Percentiles rank a stretch among this genome's conserved stretches.
Evolutionary conservation across 179 eudicot genomes (phyloP).

Genomic region (Spinacia oleracea): DNA sequence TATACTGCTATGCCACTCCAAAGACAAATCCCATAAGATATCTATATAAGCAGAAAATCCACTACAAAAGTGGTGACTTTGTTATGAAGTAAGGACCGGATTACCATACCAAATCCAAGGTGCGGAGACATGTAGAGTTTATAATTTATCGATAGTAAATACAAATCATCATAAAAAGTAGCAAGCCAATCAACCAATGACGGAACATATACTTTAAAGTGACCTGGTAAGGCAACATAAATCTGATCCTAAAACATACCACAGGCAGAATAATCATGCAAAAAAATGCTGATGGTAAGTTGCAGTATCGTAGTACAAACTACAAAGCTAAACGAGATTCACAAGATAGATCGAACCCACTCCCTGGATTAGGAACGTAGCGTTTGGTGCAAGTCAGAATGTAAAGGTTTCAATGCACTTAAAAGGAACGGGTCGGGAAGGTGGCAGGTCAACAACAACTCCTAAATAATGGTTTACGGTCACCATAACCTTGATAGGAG

Average conservation of each 20-base stretch:
- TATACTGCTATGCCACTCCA: not conserved
- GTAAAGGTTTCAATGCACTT: not conserved
- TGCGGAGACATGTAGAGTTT: not conserved
- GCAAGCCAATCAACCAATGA: not conserved
- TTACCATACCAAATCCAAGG: not conserved
- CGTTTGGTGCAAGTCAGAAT: not conserved
- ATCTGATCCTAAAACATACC: constrained; percentile 8
- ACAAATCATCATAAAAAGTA: not conserved
- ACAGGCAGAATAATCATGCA: not conserved
- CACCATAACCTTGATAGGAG: constrained; percentile 76
- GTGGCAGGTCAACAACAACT: not conserved
- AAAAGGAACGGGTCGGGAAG: not conserved
- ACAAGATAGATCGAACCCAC: constrained; percentile 9
- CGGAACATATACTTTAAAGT: not conserved
- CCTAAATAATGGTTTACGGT: constrained; percentile 44
- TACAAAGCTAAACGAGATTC: constrained; percentile 14
- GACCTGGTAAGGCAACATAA: constrained; percentile 6
- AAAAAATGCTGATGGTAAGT: not conserved
- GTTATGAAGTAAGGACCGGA: not conserved
- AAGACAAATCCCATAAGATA: not conserved
- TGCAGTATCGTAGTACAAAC: not conserved
- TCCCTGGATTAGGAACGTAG: not conserved
- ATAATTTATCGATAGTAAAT: not conserved
- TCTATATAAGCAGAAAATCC: not conserved
- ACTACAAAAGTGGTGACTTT: not conserved